Percentiles rank a stretch among this genome's conserved stretches.
phyloP scores from a whole-genome alignment of 2,329 filamentous ascomycete species.

The Fusarium sp. region DNA sequence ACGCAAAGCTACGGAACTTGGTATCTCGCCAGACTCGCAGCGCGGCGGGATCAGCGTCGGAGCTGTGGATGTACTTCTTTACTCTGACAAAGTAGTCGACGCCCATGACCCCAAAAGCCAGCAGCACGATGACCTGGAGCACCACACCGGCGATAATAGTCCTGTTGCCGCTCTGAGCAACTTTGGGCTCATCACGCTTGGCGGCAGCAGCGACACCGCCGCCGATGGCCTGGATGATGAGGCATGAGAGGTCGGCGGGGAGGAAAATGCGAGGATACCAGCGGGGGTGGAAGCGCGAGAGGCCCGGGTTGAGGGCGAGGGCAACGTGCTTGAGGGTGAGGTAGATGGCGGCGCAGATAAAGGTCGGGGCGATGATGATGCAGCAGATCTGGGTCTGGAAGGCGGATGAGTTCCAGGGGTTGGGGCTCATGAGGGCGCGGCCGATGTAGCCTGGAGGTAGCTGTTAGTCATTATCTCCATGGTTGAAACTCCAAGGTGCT shows the following conservation, averaged over 20 bases:
- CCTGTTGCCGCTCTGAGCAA: conserved; percentile 64
- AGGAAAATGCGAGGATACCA: conserved; percentile 72
- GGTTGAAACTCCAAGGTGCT: neutral
- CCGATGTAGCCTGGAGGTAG: conserved; percentile 65
- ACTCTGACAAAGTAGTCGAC: conserved; percentile 64
- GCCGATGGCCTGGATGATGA: conserved; percentile 72
- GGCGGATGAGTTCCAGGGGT: conserved; percentile 68
- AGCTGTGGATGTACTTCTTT: conserved; percentile 55
- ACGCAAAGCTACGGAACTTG: conserved; percentile 62
- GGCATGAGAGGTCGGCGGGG: conserved; percentile 71
- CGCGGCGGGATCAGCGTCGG: conserved; percentile 50
- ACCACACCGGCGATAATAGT: conserved; percentile 69
- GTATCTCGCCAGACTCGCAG: conserved; percentile 60
- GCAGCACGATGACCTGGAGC: conserved; percentile 68
- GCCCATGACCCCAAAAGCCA: conserved; percentile 61
- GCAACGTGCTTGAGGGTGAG: conserved; percentile 74
- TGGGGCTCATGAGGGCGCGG: conserved; percentile 65
- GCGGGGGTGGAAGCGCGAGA: conserved; percentile 67
- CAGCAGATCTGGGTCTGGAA: conserved; percentile 74
- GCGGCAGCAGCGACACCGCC: conserved; percentile 70
- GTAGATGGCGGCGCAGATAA: conserved; percentile 76
- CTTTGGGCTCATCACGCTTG: conserved; percentile 54
- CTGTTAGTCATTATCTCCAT: neutral
- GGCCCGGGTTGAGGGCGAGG: conserved; percentile 62
- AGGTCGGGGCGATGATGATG: conserved; percentile 73